Conservation (phyloP, 306 rosid species). For the Trifolium fragiferum region DNA sequence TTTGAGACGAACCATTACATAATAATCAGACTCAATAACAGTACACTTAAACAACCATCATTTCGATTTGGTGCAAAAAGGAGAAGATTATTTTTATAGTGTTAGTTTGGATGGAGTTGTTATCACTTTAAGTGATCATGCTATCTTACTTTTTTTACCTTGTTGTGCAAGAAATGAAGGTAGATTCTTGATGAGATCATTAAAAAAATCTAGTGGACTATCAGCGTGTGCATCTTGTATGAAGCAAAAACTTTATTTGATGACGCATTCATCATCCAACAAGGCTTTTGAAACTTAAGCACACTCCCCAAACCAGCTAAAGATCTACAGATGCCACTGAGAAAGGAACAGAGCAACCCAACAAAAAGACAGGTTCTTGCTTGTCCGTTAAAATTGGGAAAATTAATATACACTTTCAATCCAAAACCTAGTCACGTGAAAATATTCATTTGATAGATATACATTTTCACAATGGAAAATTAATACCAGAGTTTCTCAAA, state of each 20-base stretch:
- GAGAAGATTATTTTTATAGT: slow-evolving; percentile 18
- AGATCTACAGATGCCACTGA: slow-evolving; percentile 43
- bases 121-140: slow-evolving; percentile 29
- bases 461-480: no score
- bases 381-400: not conserved
- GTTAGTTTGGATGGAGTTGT: slow-evolving; percentile 24
- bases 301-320: slow-evolving; percentile 43
- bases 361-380: slow-evolving; percentile 45
- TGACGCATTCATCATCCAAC: slow-evolving; percentile 47
- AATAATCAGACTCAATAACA: no score
- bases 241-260: slow-evolving; percentile 70
- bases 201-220: slow-evolving; percentile 50
- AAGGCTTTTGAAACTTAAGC: slow-evolving; percentile 54
- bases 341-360: slow-evolving; percentile 57
- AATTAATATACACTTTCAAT: no score
- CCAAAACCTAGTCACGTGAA: no score
- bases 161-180: slow-evolving; percentile 50
- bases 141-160: slow-evolving; percentile 31
- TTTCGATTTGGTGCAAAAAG: no score
- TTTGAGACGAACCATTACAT: no score
- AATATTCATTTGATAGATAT: no score
- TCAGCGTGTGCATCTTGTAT: slow-evolving; percentile 57
- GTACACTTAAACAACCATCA: no score
- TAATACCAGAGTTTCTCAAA: not conserved
- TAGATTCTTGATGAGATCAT: slow-evolving; percentile 72